Base-by-base conservation (phyloP, 2,329 filamentous ascomycete species). In the Aspergillus fischeri region DNA sequence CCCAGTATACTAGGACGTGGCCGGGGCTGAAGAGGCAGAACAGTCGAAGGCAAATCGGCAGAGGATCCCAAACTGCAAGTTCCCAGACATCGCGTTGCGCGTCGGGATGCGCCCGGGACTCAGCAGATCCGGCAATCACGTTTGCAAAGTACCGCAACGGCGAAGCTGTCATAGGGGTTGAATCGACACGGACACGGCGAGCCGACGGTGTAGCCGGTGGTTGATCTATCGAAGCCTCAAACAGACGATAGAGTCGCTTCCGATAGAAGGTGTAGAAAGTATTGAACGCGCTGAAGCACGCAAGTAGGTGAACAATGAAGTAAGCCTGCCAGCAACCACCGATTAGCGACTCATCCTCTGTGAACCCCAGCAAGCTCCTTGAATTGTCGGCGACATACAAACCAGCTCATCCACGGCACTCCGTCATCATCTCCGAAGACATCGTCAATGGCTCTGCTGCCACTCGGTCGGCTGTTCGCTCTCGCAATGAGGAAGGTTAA, bases 21-120 rank as follows among this genome's bases (percentile, higher is more conserved):
- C 91, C 90, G 0, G 94, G 94, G 66, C 92, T 96, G 78, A 99
- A 97, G 44, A 94, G 80, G 66, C 91, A 94, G 70, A 97, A 92
- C 2, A 97, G 78, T 41, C 87, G 86, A 53, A 97, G 77, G 49
- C 86, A 91, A 38, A 96, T 82, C 2, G 92, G 91, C 49, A 93
- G 83, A 35, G 95, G 94, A 71, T 97, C 92, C 94, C 94, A 99
- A 6, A 97, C 83, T 1, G 88, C 84, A 51, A 99, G 77, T 74
- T 99, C 92, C 94, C 94, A 99, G 9, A 99, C 94, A 73, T 99
- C 92, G 10, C 88, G 84, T 27, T 84, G 83, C 56, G 87, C 85
- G 62, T 74, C 69, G 0, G 93, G 91, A 74, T 97, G 90, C 28
- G 91, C 89, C 69, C 92, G 86, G 27, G 90, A 87, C 63, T 92